A percentile compares a stretch with the other conserved stretches of the same genome.
phyloP scores from a whole-genome alignment of 2,329 filamentous ascomycete species.

The Tricladium varicosporioides region DNA sequence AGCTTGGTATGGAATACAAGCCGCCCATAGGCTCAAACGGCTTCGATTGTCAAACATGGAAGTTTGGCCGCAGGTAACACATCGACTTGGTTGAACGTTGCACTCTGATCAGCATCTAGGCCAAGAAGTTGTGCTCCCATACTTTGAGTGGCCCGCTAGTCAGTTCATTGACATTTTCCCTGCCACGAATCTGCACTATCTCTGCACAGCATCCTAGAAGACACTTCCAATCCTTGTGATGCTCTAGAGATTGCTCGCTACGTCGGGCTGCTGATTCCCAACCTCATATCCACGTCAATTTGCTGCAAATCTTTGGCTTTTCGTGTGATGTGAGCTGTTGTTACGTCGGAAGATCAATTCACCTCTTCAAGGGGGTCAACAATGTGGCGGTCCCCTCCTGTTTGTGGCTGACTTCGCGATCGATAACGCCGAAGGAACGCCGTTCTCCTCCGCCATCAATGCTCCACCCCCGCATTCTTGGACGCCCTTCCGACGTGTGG shows the following conservation, averaged over 20 bases:
- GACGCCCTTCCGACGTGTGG: slow-evolving; percentile 1
- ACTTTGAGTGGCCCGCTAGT: background rate
- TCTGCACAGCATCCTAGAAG: background rate
- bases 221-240: background rate
- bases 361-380: background rate
- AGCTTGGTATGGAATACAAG: background rate
- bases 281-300: background rate
- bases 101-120: background rate
- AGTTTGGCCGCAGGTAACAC: background rate
- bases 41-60: background rate
- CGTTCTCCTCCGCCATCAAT: background rate
- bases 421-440: slow-evolving; percentile 12
- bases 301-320: background rate
- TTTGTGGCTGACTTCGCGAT: background rate
- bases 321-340: background rate
- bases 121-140: background rate
- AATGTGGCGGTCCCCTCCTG: background rate
- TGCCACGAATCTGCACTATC: background rate
- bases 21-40: background rate
- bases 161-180: background rate
- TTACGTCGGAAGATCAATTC: background rate
- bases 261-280: background rate
- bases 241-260: background rate
- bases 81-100: slow-evolving; percentile 3
- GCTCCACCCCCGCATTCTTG: slow-evolving; percentile 3